phyloP scores from a whole-genome alignment of 2,329 filamentous ascomycete genomes.

The Penicillium sp. region DNA sequence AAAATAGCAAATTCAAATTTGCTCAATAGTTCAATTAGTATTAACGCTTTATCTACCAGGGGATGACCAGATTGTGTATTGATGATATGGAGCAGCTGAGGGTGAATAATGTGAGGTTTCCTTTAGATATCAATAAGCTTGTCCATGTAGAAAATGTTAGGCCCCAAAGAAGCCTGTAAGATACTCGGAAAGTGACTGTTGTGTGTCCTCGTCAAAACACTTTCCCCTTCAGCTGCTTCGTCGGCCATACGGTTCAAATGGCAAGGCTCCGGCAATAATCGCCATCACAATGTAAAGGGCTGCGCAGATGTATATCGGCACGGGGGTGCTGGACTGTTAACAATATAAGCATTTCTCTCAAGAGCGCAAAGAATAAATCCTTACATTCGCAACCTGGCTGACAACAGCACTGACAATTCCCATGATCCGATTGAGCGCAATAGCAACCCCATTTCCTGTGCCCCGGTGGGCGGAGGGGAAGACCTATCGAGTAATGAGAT shows the following conservation, averaged over 20 bases:
- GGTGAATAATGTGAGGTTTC: not conserved
- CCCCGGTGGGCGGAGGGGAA: constrained; percentile 59
- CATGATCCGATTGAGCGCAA: constrained; percentile 70
- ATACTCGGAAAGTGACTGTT: not conserved
- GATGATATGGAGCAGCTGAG: not conserved
- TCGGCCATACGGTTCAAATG: constrained; percentile 26
- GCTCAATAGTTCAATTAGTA: not conserved
- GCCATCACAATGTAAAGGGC: constrained; percentile 39
- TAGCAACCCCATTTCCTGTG: constrained; percentile 71
- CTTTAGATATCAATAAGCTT: too few relatives aligned
- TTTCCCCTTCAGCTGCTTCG: constrained; percentile 8
- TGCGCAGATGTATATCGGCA: constrained; percentile 40
- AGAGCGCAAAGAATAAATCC: not conserved
- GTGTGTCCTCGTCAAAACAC: not conserved
- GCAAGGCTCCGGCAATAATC: constrained; percentile 23
- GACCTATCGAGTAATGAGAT: not conserved
- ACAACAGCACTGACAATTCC: constrained; percentile 70
- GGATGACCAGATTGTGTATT: not conserved
- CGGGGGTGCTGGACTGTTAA: constrained; percentile 28
- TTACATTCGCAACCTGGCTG: constrained; percentile 34
- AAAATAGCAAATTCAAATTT: not conserved
- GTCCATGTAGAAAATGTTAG: not conserved
- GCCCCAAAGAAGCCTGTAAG: not conserved
- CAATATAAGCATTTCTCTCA: not conserved
- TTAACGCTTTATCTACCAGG: not conserved